phyloP scores from a whole-genome alignment of 1,139 yeast genomes.

The Candida sp. region DNA sequence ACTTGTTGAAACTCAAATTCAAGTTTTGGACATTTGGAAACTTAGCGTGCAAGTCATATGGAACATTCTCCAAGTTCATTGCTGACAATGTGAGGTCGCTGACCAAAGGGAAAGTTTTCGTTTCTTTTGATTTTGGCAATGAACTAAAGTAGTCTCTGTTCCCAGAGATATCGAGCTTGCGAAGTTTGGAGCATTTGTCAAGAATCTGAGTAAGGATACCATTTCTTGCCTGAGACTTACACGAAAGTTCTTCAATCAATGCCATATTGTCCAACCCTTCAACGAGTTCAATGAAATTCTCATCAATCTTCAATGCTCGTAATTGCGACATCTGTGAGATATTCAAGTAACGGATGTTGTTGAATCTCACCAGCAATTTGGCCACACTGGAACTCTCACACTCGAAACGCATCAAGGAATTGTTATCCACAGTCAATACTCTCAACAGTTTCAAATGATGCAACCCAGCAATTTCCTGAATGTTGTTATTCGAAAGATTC shows the following conservation, averaged over 20 bases:
- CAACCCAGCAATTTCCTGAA: constrained; percentile 36
- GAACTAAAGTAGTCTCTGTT: constrained; percentile 21
- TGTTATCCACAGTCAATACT: constrained; percentile 48
- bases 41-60: constrained; percentile 33
- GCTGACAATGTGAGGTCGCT: constrained; percentile 48
- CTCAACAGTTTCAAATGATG: constrained; percentile 39
- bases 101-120: constrained; percentile 37
- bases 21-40: constrained; percentile 54
- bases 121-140: no score
- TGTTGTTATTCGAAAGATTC: constrained; percentile 45
- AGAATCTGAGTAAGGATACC: constrained; percentile 23
- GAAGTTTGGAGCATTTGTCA: constrained; percentile 22
- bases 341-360: constrained; percentile 35
- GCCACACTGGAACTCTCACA: constrained; percentile 31
- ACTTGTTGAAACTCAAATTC: constrained; percentile 54
- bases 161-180: constrained; percentile 44
- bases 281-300: constrained; percentile 35
- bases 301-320: constrained; percentile 51
- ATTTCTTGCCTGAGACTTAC: constrained; percentile 34
- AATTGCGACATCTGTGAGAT: constrained; percentile 38
- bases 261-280: constrained; percentile 33
- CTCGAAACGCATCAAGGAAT: constrained; percentile 30
- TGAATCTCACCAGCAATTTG: constrained; percentile 48
- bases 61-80: constrained; percentile 40
- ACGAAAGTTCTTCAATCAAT: constrained; percentile 47